Percentiles rank a stretch among this genome's conserved stretches.
Evolutionary conservation across 192 early-diverging fungal species (phyloP).

Genomic region (Entomortierella parvispora): DNA sequence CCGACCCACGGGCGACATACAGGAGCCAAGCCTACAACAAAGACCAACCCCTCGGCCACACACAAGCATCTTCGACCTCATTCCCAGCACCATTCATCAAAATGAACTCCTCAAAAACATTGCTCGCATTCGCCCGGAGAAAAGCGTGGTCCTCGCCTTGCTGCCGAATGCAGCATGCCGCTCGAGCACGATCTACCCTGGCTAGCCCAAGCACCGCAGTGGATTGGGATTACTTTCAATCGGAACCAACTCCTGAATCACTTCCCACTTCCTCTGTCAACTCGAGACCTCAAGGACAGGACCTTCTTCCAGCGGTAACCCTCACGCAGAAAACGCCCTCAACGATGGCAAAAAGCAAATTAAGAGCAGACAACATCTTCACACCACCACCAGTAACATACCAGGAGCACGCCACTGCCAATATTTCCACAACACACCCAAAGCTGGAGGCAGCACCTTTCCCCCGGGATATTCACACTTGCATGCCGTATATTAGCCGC

Average conservation of each 20-base stretch:
- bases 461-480: constrained; percentile 33
- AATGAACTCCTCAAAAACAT: not conserved
- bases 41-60: too few relatives aligned
- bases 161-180: not conserved
- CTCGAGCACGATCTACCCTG: constrained; percentile 1
- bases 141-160: not conserved
- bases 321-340: not conserved
- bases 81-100: too few relatives aligned
- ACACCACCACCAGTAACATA: constrained; percentile 14
- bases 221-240: not conserved
- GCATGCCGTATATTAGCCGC: constrained; percentile 29
- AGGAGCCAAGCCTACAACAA: too few relatives aligned
- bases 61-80: too few relatives aligned
- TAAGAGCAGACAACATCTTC: not conserved
- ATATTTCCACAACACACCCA: not conserved
- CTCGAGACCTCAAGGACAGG: too few relatives aligned
- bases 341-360: not conserved
- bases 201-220: not conserved
- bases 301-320: too few relatives aligned
- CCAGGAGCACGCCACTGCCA: constrained; percentile 4
- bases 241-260: too few relatives aligned
- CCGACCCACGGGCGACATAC: too few relatives aligned
- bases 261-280: too few relatives aligned
- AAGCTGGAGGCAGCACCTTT: constrained; percentile 36
- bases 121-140: constrained; percentile 3